These are phyloP conservation scores for Termitomyces sp. DNA, from an alignment of 768 basidiomycete genomes.

Conservation along the genomic window DNA sequence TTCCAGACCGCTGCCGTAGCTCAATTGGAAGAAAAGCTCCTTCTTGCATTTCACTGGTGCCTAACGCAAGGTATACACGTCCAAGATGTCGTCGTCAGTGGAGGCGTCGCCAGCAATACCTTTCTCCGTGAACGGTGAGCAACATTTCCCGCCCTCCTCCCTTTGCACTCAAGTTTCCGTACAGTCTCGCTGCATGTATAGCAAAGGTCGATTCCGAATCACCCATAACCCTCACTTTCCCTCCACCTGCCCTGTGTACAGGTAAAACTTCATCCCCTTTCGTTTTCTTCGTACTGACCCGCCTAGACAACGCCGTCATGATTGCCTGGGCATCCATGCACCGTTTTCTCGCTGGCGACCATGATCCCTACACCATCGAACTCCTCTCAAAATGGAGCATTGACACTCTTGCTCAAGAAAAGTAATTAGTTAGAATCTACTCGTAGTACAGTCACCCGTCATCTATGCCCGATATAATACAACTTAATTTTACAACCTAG, in stretches of 20 bases:
- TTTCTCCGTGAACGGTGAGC: conserved; percentile 62
- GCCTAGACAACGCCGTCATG: conserved; percentile 92
- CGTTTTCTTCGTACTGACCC: background rate
- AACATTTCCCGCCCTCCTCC: background rate
- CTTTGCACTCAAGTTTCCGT: background rate
- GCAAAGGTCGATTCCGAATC: conserved; percentile 16
- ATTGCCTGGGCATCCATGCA: conserved; percentile 90
- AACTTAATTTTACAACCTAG: conserved; percentile 2
- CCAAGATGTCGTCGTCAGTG: conserved; percentile 72
- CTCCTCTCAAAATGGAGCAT: conserved; percentile 76
- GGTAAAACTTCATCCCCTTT: conserved; percentile 34
- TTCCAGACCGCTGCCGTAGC: conserved; percentile 71
- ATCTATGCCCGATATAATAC: background rate
- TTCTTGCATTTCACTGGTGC: conserved; percentile 46
- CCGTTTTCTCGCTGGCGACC: conserved; percentile 60
- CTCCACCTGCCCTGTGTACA: conserved; percentile 79
- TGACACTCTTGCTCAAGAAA: conserved; percentile 36
- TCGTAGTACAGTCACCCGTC: background rate
- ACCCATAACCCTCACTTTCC: conserved; percentile 54
- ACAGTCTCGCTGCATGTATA: conserved; percentile 27
- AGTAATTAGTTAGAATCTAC: background rate
- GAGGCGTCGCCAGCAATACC: conserved; percentile 88
- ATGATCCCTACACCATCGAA: conserved; percentile 57
- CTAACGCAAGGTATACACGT: conserved; percentile 36
- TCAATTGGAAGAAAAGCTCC: conserved; percentile 75